Conservation (phyloP, 495 filamentous ascomycete species). For the Tuber melanosporum region DNA sequence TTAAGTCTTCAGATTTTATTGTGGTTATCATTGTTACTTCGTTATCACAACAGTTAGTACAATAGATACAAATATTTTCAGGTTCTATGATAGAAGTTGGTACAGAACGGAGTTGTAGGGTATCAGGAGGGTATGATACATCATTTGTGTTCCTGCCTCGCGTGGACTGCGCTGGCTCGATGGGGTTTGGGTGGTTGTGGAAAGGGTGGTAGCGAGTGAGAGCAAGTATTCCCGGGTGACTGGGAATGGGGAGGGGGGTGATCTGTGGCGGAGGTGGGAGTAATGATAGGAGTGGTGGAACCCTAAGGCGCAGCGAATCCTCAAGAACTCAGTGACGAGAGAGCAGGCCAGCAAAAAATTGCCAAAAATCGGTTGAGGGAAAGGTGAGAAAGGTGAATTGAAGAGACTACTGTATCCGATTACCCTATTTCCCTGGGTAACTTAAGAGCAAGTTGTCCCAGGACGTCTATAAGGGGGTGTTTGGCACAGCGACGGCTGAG, state of each 20-base stretch:
- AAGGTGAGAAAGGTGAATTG: background rate
- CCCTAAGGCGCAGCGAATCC: background rate
- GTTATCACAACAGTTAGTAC: too few relatives aligned
- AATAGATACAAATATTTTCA: too few relatives aligned
- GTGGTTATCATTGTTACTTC: too few relatives aligned
- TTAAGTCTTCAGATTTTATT: too few relatives aligned
- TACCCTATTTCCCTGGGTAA: background rate
- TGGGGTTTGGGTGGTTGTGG: conserved; percentile 1
- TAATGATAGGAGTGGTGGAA: background rate
- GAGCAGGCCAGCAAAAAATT: background rate
- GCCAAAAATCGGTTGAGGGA: background rate
- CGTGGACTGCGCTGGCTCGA: conserved; percentile 3
- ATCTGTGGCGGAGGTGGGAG: background rate
- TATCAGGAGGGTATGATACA: background rate
- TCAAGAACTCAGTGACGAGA: background rate
- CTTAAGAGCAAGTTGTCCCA: too few relatives aligned
- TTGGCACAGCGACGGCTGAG: too few relatives aligned
- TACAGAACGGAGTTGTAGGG: background rate
- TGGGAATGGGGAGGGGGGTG: background rate
- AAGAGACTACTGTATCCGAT: too few relatives aligned
- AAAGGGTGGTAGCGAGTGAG: background rate
- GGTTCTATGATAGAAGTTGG: background rate
- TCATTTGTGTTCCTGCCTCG: conserved; percentile 8
- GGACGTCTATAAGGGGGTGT: too few relatives aligned
- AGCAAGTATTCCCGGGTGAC: background rate